These are phyloP conservation scores for Massarina eburnea DNA, from an alignment of 2,329 filamentous ascomycete genomes.

Conservation along the genomic window DNA sequence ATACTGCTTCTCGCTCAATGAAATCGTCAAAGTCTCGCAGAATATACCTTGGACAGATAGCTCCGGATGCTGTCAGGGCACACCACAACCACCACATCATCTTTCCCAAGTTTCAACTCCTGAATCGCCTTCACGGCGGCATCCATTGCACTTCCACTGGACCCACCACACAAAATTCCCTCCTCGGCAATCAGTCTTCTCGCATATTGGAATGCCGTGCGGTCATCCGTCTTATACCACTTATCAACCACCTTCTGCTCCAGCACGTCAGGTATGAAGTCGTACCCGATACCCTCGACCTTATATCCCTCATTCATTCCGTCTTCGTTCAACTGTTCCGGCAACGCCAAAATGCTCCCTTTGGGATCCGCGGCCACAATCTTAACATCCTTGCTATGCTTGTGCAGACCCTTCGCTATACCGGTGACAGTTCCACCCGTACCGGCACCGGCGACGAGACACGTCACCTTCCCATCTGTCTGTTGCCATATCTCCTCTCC, in stretches of 20 bases:
- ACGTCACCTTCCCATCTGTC: slow-evolving; percentile 78
- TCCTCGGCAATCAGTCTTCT: slow-evolving; percentile 90
- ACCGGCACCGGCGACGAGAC: slow-evolving; percentile 86
- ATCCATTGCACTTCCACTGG: slow-evolving; percentile 87
- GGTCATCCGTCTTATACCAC: slow-evolving; percentile 98
- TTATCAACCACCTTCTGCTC: slow-evolving; percentile 78
- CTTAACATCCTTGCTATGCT: slow-evolving; percentile 83
- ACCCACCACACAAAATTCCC: slow-evolving; percentile 89
- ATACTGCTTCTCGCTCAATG: slow-evolving; percentile 3
- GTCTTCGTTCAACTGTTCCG: slow-evolving; percentile 75
- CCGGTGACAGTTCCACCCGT: slow-evolving; percentile 96
- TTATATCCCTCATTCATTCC: slow-evolving; percentile 86
- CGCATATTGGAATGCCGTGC: slow-evolving; percentile 87
- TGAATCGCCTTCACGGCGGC: slow-evolving; percentile 76
- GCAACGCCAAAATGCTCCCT: slow-evolving; percentile 86
- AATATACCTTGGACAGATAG: slow-evolving; percentile 79
- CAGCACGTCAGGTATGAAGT: slow-evolving; percentile 94
- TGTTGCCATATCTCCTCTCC: slow-evolving; percentile 96
- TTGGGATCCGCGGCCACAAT: slow-evolving; percentile 90
- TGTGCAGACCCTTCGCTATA: slow-evolving; percentile 78
- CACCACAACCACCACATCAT: slow-evolving; percentile 86
- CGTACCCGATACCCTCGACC: slow-evolving; percentile 97
- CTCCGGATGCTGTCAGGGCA: slow-evolving; percentile 95
- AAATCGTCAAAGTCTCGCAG: too few species aligned
- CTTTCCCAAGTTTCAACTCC: slow-evolving; percentile 73